A percentile compares a stretch with the other conserved stretches of the same genome.
These are phyloP conservation scores for Arctostaphylos glauca DNA, from an alignment of 148 eudicot genomes.

Conservation along the genomic window DNA sequence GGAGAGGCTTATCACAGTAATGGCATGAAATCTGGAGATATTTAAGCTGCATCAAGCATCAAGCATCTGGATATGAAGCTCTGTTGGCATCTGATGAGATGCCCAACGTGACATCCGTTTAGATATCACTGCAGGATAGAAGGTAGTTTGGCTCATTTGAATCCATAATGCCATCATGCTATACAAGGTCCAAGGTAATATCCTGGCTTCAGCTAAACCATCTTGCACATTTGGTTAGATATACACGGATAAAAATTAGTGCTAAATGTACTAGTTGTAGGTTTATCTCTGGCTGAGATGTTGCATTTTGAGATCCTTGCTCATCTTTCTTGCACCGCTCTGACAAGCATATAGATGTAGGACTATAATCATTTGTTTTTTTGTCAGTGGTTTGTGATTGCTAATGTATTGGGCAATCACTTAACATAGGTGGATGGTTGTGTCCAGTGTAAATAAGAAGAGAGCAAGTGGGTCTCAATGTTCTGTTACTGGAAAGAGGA, in stretches of 20 bases:
- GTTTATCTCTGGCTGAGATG: neutral
- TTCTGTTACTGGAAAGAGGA: neutral
- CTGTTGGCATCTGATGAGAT: conserved; percentile 9
- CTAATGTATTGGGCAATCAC: neutral
- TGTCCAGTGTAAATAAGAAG: neutral
- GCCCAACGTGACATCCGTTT: neutral
- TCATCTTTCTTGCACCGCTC: neutral
- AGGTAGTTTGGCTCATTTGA: neutral
- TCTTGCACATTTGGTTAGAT: neutral
- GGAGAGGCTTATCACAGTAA: neutral
- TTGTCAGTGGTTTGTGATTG: neutral
- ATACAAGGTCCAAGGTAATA: neutral
- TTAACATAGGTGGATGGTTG: neutral
- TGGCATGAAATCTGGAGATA: neutral
- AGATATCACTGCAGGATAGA: conserved; percentile 3
- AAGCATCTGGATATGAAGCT: conserved; percentile 5
- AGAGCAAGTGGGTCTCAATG: neutral
- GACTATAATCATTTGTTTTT: neutral
- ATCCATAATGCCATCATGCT: neutral
- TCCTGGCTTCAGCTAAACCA: neutral
- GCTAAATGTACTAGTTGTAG: neutral
- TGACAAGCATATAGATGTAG: neutral
- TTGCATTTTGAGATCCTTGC: neutral
- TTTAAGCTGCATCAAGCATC: neutral
- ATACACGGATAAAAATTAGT: neutral